Percentiles rank a stretch among this genome's conserved stretches.
phyloP scores from a whole-genome alignment of 805 yeast species.

The Pichia heedii region DNA sequence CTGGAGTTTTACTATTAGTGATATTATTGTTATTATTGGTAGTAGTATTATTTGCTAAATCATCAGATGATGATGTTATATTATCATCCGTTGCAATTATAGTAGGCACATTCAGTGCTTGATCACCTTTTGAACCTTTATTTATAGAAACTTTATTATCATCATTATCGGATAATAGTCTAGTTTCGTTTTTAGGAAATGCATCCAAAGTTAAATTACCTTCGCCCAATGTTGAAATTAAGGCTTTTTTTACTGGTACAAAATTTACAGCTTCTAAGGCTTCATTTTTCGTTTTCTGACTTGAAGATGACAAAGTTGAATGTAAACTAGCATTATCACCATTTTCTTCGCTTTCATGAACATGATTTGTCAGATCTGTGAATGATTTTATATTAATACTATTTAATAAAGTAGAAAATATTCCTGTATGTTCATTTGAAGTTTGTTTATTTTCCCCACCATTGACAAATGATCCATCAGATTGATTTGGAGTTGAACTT shows the following conservation, averaged over 20 bases:
- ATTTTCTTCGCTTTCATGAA: background rate
- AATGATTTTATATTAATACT: conserved; percentile 22
- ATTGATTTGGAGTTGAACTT: conserved; percentile 7
- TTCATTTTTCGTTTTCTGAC: background rate
- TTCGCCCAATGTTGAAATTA: conserved; percentile 39
- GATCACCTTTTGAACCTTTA: background rate
- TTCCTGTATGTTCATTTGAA: conserved; percentile 12
- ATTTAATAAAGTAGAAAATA: conserved; percentile 21
- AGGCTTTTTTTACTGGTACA: conserved; percentile 37
- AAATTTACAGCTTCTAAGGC: conserved; percentile 32
- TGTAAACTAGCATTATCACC: conserved; percentile 1
- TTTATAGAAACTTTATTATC: background rate
- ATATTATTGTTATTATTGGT: background rate
- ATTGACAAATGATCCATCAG: conserved; percentile 1
- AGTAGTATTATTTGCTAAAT: background rate
- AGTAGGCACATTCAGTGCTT: too few relatives aligned
- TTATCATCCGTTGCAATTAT: background rate
- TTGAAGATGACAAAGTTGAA: conserved; percentile 8
- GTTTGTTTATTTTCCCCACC: background rate
- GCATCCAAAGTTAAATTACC: conserved; percentile 35
- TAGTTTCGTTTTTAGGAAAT: conserved; percentile 16
- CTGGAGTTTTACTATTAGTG: background rate
- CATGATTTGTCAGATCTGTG: conserved; percentile 6
- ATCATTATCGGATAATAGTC: background rate
- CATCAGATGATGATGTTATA: background rate